Conservation (phyloP, 1,284 basidiomycete genomes). For the Fomitopsis palustris region DNA sequence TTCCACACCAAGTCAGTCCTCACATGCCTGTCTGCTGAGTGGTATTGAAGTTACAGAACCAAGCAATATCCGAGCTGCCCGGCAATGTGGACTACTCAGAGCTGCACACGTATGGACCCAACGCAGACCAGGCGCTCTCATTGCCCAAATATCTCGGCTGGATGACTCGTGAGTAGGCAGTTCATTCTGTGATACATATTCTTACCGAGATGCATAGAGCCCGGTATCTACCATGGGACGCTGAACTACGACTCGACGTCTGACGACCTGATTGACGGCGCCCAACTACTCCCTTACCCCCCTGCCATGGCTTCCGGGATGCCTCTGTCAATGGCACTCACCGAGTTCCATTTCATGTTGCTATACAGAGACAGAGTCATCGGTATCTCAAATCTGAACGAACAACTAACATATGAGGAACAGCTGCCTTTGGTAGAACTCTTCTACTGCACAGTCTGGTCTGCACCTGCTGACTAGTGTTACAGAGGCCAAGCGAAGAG, state of each 20-base stretch:
- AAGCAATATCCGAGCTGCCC: constrained; percentile 86
- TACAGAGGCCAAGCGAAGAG: constrained; percentile 68
- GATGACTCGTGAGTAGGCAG: constrained; percentile 74
- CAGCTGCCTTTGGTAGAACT: constrained; percentile 64
- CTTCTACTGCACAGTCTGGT: background rate
- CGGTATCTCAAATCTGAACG: constrained; percentile 80
- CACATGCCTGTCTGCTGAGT: background rate
- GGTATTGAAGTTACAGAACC: constrained; percentile 20
- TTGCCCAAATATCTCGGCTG: constrained; percentile 76
- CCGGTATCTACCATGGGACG: constrained; percentile 83
- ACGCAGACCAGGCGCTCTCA: constrained; percentile 65
- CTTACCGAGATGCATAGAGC: constrained; percentile 40
- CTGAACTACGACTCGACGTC: constrained; percentile 63
- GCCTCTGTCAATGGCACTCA: constrained; percentile 79
- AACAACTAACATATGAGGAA: constrained; percentile 85
- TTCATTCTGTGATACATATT: background rate
- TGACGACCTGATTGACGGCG: constrained; percentile 78
- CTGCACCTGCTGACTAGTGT: background rate
- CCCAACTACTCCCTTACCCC: constrained; percentile 69
- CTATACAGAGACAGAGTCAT: constrained; percentile 81
- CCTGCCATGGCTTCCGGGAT: constrained; percentile 33
- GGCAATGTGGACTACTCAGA: constrained; percentile 73
- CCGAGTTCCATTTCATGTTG: constrained; percentile 91
- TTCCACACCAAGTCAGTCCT: constrained; percentile 69
- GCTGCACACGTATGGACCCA: constrained; percentile 71